Base-by-base conservation (phyloP, 106 monocot species). In the Dendrobium chrysotoxum region DNA sequence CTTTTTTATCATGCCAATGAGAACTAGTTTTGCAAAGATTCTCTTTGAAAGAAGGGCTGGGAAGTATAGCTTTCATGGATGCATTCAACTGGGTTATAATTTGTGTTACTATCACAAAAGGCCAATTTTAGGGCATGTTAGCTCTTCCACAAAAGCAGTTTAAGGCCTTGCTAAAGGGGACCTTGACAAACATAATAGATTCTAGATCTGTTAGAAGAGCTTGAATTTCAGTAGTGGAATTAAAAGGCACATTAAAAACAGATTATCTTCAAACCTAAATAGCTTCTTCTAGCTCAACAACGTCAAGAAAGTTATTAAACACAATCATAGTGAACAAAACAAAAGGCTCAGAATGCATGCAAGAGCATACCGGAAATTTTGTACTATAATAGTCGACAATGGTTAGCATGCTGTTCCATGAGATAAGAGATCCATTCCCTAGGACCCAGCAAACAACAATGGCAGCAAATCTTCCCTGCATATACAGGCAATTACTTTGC, bases 351-450 rank as follows among this genome's bases (percentile, higher is more conserved):
- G 4, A 26, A 65, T 41, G 25, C 40, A 66, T 40, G 20, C 11
- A 26, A 11, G 1, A 0, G 5, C 50, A 67, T 65, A 82, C 76
- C 42, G 81, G 81, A 68, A 87, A 86, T 26, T 88, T 79, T 41
- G 53, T 46, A n/a, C 18, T 58, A 79, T 91, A 91, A 76, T 91
- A 91, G 71, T 91, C 91, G 71, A 86, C 86, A 50, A 91, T 81
- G 26, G 86, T 91, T 38, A 91, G 23, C 88, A 91, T 91, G 85
- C 91, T 91, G 67, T 91, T 88, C 88, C 88, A 91, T 53, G 91
- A 35, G 54, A 91, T 83, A n/a, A 88, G 88, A 13, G 57, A 83
- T 30, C 91, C 91, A 82, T 81, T 86, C 75, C 91, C 91, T 0
- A 91, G 73, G n/a, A 81, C 23, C 81, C 81, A 81, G 81, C 81